Evolutionary conservation across 2,329 filamentous ascomycete species (phyloP).

Genomic region (Cladophialophora psammophila): DNA sequence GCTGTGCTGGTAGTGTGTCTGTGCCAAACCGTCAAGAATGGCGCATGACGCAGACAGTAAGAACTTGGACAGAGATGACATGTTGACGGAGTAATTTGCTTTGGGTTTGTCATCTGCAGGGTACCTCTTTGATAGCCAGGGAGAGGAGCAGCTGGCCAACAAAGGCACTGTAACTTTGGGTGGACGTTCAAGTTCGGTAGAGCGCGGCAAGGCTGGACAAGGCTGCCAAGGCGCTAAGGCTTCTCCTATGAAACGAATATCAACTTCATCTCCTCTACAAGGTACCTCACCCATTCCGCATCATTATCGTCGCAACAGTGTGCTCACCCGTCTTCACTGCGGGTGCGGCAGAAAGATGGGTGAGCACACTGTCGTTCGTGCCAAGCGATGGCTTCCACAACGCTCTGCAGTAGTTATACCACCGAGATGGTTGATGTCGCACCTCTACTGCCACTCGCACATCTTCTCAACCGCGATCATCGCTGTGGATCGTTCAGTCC

Average conservation of each 20-base stretch:
- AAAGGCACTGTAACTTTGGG: not conserved
- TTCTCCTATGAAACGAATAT: not conserved
- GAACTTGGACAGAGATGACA: not conserved
- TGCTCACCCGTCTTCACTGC: slow-evolving; percentile 15
- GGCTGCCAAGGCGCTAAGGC: slow-evolving; percentile 6
- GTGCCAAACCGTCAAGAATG: not conserved
- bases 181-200: not conserved
- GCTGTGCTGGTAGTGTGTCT: not conserved
- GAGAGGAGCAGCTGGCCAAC: not conserved
- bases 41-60: not conserved
- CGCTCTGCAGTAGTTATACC: slow-evolving; percentile 1
- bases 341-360: slow-evolving; percentile 9
- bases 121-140: not conserved
- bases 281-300: slow-evolving; percentile 2
- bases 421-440: not conserved
- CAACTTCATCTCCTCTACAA: not conserved
- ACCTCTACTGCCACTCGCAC: slow-evolving; percentile 9
- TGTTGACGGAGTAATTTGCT: not conserved
- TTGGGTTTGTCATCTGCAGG: not conserved
- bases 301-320: not conserved
- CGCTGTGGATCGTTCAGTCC: not conserved
- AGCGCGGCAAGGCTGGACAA: not conserved
- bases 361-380: slow-evolving; percentile 12
- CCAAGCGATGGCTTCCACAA: slow-evolving; percentile 10
- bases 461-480: slow-evolving; percentile 2